phyloP scores from a whole-genome alignment of 2,329 filamentous ascomycete genomes.

The Ophiosphaerella narmari region DNA sequence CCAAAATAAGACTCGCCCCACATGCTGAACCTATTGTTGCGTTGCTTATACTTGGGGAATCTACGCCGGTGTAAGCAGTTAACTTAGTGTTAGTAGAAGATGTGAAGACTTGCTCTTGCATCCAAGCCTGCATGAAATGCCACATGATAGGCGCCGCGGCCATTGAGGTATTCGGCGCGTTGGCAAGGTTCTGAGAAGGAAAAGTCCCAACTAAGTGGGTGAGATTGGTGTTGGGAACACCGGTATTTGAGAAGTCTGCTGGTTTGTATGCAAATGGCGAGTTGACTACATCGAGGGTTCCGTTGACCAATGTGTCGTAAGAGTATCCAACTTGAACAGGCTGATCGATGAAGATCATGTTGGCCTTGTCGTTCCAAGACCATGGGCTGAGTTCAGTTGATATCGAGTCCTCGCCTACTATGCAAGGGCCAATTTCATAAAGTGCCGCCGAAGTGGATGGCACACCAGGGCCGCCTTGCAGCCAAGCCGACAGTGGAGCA shows the following conservation, averaged over 20 bases:
- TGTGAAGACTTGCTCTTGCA: conserved; percentile 6
- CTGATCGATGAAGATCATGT: conserved; percentile 66
- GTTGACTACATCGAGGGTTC: conserved; percentile 10
- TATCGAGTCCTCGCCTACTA: conserved; percentile 56
- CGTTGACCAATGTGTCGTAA: conserved; percentile 39
- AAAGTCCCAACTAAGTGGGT: conserved; percentile 59
- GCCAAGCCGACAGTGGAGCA: conserved; percentile 61
- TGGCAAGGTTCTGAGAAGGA: conserved; percentile 42
- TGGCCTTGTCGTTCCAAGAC: conserved; percentile 60
- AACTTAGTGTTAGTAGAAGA: background rate
- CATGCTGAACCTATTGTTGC: conserved; percentile 59
- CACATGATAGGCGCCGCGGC: conserved; percentile 13
- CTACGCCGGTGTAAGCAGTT: conserved; percentile 3
- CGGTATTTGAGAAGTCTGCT: conserved; percentile 3
- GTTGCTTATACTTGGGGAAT: conserved; percentile 64
- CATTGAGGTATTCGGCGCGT: conserved; percentile 14
- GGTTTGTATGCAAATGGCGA: conserved; percentile 1
- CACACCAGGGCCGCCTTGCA: conserved; percentile 61
- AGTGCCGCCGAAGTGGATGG: conserved; percentile 39
- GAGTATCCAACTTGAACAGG: conserved; percentile 61
- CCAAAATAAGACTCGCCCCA: conserved; percentile 24
- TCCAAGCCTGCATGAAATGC: conserved; percentile 15
- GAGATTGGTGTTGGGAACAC: conserved; percentile 52
- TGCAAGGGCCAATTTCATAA: conserved; percentile 58
- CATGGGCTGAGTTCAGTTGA: conserved; percentile 55